Evolutionary conservation across 495 filamentous ascomycete species (phyloP).

Genomic region (Aspergillus incahuasiensis): DNA sequence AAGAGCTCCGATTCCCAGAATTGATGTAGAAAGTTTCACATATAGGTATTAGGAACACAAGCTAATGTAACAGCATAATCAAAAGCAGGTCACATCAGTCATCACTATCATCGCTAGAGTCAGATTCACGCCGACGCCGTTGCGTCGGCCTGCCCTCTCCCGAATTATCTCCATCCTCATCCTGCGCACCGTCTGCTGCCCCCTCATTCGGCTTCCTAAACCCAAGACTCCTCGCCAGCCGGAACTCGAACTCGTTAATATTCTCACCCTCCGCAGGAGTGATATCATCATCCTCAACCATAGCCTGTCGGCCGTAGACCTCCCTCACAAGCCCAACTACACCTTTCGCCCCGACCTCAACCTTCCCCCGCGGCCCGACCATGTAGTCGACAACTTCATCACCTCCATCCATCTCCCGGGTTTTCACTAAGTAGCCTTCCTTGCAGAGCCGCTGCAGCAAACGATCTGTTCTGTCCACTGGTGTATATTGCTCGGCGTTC

Average conservation of each 20-base stretch:
- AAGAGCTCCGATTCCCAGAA: not conserved
- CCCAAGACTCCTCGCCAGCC: conserved; percentile 31
- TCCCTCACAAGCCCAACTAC: conserved; percentile 64
- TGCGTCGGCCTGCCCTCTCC: conserved; percentile 12
- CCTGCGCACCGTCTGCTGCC: conserved; percentile 12
- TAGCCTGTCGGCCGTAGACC: conserved; percentile 47
- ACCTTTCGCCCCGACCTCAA: conserved; percentile 72
- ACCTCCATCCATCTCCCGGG: conserved; percentile 61
- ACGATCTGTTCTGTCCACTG: conserved; percentile 70
- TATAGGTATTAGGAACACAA: conserved; percentile 1
- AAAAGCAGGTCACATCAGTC: conserved; percentile 1
- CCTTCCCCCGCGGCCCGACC: conserved; percentile 77
- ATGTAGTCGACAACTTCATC: conserved; percentile 74
- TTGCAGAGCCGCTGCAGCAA: conserved; percentile 68
- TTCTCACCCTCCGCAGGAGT: conserved; percentile 33
- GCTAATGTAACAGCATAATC: not conserved
- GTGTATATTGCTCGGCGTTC: conserved; percentile 71
- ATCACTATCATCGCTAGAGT: conserved; percentile 31
- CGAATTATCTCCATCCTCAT: conserved; percentile 15
- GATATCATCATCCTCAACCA: conserved; percentile 37
- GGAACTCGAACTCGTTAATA: conserved; percentile 29
- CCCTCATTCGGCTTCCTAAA: conserved; percentile 11
- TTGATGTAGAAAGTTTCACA: not conserved
- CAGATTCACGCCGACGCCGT: conserved; percentile 16
- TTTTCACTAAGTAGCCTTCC: conserved; percentile 76